phyloP scores from a whole-genome alignment of 129 eudicot genomes.

The Saposhnikovia divaricata region DNA sequence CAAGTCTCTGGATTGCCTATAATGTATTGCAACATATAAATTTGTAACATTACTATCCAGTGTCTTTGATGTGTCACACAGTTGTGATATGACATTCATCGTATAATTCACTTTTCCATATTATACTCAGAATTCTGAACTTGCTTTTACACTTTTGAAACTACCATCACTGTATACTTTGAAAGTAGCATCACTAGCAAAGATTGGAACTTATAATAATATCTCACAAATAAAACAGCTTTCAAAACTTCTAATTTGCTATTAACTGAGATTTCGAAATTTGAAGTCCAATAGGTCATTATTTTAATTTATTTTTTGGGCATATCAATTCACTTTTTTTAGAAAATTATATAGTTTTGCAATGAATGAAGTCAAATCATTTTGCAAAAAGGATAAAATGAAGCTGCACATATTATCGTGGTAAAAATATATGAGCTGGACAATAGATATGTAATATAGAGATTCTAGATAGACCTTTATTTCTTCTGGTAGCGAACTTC shows the following conservation, averaged over 20 bases:
- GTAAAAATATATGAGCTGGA: neutral
- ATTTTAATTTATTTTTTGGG: neutral
- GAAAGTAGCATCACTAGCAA: neutral
- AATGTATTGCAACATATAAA: slow-evolving; percentile 5
- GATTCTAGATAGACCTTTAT: neutral
- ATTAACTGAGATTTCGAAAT: neutral
- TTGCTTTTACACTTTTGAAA: neutral
- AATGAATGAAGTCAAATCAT: too few relatives aligned
- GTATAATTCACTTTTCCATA: neutral
- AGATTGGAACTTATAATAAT: neutral
- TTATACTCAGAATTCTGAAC: neutral
- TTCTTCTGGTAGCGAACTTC: neutral
- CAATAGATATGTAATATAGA: neutral
- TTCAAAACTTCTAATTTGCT: neutral
- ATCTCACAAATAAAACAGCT: neutral
- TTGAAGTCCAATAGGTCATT: neutral
- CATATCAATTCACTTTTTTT: neutral
- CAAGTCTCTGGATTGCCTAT: neutral
- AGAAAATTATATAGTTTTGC: neutral
- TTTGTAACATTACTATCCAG: neutral
- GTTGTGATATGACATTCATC: neutral
- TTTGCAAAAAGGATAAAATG: neutral
- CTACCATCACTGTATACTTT: neutral
- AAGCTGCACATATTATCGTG: neutral
- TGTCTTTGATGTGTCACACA: neutral